Percentiles rank a stretch among this genome's conserved stretches.
Evolutionary conservation across 345 rosid species (phyloP).

Genomic region (Pistacia vera): DNA sequence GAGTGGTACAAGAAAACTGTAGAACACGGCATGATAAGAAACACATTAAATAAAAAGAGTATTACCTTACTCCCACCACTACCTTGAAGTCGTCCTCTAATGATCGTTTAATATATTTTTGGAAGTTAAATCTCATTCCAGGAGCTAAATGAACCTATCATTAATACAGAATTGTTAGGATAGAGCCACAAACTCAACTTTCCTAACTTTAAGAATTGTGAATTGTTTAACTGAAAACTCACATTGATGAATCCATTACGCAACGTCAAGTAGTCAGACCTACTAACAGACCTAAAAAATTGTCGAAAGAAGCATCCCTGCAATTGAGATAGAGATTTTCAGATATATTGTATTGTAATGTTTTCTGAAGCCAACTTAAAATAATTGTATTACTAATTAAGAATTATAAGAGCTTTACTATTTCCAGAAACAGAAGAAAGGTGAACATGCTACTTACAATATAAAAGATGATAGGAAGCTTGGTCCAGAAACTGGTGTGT

Average conservation of each 20-base stretch:
- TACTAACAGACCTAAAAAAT: constrained; percentile 82
- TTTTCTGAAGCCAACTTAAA: neutral
- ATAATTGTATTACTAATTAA: neutral
- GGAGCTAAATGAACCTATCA: constrained; percentile 89
- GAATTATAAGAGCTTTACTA: neutral
- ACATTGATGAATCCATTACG: constrained; percentile 90
- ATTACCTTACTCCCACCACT: constrained; percentile 85
- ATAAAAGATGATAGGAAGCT: constrained; percentile 79
- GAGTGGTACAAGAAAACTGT: constrained; percentile 2
- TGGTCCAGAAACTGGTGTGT: constrained; percentile 89
- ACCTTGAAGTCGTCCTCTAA: constrained; percentile 89
- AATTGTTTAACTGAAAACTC: constrained; percentile 30
- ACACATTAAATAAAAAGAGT: neutral
- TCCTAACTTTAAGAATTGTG: neutral
- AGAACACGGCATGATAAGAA: neutral
- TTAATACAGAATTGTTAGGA: constrained; percentile 13
- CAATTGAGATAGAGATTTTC: constrained; percentile 13
- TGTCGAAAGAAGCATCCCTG: constrained; percentile 96
- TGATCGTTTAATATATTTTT: constrained; percentile 84
- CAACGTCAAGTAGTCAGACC: constrained; percentile 79
- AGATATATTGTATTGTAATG: neutral
- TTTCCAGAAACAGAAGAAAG: neutral
- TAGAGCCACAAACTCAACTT: neutral
- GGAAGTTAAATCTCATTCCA: constrained; percentile 90
- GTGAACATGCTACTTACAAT: constrained; percentile 47